Evolutionary conservation across 495 filamentous ascomycete species (phyloP), one percentile per base, ranked within the genome.

Genomic region (Pseudevernia furfuracea): DNA sequence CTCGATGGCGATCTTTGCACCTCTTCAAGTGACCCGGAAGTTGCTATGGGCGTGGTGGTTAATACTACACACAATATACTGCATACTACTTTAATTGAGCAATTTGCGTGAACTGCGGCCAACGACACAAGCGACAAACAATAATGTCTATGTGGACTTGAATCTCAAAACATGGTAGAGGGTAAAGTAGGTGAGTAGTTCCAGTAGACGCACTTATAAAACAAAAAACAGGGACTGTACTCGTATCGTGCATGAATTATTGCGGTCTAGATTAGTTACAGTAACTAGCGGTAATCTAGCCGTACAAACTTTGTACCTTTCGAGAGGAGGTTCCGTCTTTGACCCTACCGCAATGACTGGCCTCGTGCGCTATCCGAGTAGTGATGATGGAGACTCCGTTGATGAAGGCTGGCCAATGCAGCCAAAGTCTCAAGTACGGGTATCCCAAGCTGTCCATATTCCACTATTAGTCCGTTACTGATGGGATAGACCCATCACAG

Each of bases 351-450:
- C 34, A 15, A 92, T 91, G 89, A 80, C 81, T 43, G 84, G 81
- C 19, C 81, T 94, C 4, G 87, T 85, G 14, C 79, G 75, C 56
- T 94, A 94, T 73, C 86, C 82, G 36, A 92, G 88, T 74, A 92
- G 89, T 71, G 89, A 89, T 64, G 89, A 91, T 55, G 89, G 90
- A 44, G 84, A 87, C 44, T 77, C 78, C 59, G 73, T 75, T n/a
- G 39, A 36, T 37, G 30, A 34, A 5, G 17, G 21, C 38, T 2
- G 10, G 6, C 19, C 25, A 14, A 37, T 41, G 28, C 14, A 58
- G 57, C 17, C 6, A 36, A 60, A 59, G 52, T 15, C 67, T 56
- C 61, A 68, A 63, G 66, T 70, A 64, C 62, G 67, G 21, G 25
- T 58, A 9, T 30, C 30, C 34, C 25, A 17, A 30, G 12, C n/a